Conservation (phyloP, 73 alveolate species). For the Tetrahymena elliotti region DNA sequence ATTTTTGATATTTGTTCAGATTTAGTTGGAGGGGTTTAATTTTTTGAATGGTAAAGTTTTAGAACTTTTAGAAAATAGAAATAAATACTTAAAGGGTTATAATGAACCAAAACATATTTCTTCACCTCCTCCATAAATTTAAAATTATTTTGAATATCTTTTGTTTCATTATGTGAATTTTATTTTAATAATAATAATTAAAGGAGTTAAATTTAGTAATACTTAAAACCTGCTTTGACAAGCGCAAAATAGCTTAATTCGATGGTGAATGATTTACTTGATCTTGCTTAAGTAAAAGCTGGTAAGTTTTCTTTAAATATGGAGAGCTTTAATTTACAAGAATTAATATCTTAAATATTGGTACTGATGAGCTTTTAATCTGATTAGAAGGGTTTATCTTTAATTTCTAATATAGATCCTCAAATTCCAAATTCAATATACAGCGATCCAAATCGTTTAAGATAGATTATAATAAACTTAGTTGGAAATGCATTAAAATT, state of each 20-base stretch:
- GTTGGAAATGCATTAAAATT: conserved; percentile 15
- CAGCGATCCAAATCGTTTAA: conserved; percentile 10
- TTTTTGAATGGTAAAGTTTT: too few relatives aligned
- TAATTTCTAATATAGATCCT: conserved; percentile 1
- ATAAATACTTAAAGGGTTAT: too few relatives aligned
- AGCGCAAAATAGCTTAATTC: conserved; percentile 1
- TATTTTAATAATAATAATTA: not conserved
- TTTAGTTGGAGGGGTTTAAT: too few relatives aligned
- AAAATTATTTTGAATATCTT: too few relatives aligned
- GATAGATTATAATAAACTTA: conserved; percentile 20
- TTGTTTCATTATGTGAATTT: too few relatives aligned
- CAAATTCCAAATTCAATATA: conserved; percentile 1
- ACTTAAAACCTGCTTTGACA: conserved; percentile 3
- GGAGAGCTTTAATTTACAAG: conserved; percentile 1
- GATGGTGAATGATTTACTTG: conserved; percentile 17
- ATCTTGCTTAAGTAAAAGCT: conserved; percentile 32
- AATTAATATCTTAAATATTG: not conserved
- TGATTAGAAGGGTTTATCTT: not conserved
- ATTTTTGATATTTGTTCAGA: too few relatives aligned
- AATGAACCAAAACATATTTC: too few relatives aligned
- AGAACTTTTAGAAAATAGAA: too few relatives aligned
- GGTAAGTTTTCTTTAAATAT: conserved; percentile 14
- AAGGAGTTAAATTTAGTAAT: not conserved
- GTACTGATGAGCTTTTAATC: conserved; percentile 3
- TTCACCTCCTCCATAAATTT: too few relatives aligned